These are phyloP conservation scores for Lolium multiflorum DNA, from an alignment of 176 grass and related monocot genomes.

Conservation along the genomic window DNA sequence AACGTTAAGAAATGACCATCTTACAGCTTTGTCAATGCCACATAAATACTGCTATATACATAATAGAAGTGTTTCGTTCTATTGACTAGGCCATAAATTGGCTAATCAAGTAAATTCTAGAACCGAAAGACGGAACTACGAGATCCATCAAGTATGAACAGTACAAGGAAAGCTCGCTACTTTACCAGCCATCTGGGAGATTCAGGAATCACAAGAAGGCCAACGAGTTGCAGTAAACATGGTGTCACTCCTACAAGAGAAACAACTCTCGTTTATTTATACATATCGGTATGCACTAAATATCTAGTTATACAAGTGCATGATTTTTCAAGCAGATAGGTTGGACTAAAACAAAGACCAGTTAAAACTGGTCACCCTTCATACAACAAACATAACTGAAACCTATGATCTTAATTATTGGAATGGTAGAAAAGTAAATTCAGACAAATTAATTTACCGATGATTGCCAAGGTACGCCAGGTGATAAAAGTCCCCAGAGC, in stretches of 20 bases:
- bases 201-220: constrained; percentile 78
- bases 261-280: constrained; percentile 15
- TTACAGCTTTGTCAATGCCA: background rate
- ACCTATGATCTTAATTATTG: background rate
- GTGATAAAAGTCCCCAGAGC: constrained; percentile 64
- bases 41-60: background rate
- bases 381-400: background rate
- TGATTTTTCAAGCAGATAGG: background rate
- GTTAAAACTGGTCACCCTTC: background rate
- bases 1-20: background rate
- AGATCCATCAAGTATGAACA: no score
- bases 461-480: constrained; percentile 78
- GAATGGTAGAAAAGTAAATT: constrained; percentile 9
- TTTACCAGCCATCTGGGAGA: constrained; percentile 88
- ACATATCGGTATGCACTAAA: background rate
- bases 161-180: no score
- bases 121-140: background rate
- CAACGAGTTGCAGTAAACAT: constrained; percentile 69
- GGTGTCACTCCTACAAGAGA: constrained; percentile 60
- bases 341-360: background rate
- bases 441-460: constrained; percentile 52
- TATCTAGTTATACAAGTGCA: background rate
- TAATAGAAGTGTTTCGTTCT: background rate
- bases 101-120: background rate
- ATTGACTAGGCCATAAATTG: background rate